Evolutionary conservation across 495 filamentous ascomycete species (phyloP).

Genomic region (Xylaria longipes): DNA sequence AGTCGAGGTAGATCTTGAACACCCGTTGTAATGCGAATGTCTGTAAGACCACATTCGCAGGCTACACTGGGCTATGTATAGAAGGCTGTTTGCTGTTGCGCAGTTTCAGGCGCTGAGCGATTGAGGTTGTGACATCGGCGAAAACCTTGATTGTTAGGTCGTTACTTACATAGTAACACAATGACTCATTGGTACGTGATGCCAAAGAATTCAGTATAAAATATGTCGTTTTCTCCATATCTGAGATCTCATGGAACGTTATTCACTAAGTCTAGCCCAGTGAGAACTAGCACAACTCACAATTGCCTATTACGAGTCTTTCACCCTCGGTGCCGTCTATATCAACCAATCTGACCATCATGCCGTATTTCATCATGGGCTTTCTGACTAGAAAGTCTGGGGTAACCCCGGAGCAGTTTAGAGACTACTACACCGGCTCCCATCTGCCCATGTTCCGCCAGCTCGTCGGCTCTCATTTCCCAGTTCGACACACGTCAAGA

Average conservation of each 20-base stretch:
- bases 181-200: not conserved
- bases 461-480: slow-evolving; percentile 40
- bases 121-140: not conserved
- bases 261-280: not conserved
- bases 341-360: slow-evolving; percentile 12
- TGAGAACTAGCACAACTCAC: not conserved
- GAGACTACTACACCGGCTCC: slow-evolving; percentile 38
- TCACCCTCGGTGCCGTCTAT: not conserved
- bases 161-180: not conserved
- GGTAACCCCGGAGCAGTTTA: slow-evolving; percentile 42
- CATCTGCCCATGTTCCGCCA: slow-evolving; percentile 42
- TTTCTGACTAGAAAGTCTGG: slow-evolving; percentile 41
- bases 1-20: not conserved
- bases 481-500: slow-evolving; percentile 33
- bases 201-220: not conserved
- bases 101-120: not conserved
- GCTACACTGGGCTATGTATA: not conserved
- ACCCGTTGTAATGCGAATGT: not conserved
- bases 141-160: not conserved
- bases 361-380: slow-evolving; percentile 33
- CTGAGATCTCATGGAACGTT: not conserved
- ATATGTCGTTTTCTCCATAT: not conserved
- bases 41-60: not conserved
- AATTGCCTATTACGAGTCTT: not conserved
- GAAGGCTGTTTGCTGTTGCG: not conserved